Evolutionary conservation across 305 asterid genomes (phyloP).

Genomic region (Fraxinus sp.): DNA sequence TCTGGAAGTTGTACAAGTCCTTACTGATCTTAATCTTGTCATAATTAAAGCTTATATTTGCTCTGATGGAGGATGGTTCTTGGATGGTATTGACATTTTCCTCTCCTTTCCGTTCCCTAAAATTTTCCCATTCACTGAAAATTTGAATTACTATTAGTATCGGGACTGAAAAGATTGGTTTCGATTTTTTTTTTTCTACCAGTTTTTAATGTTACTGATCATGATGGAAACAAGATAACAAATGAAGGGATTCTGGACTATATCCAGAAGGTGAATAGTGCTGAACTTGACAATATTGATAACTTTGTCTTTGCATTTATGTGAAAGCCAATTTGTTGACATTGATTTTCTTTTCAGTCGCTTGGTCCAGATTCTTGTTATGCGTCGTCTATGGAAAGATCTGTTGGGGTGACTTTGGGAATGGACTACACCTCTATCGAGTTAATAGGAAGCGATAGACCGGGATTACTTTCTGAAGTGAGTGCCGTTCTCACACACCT

Average conservation of each 20-base stretch:
- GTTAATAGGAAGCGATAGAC: slow-evolving; percentile 83
- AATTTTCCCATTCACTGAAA: background rate
- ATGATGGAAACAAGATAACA: slow-evolving; percentile 73
- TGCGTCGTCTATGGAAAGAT: slow-evolving; percentile 82
- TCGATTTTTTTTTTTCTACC: background rate
- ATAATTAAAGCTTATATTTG: slow-evolving; percentile 82
- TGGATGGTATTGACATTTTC: slow-evolving; percentile 69
- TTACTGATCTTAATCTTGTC: slow-evolving; percentile 81
- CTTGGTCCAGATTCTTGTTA: slow-evolving; percentile 93
- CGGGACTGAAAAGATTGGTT: background rate
- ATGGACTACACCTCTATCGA: slow-evolving; percentile 79
- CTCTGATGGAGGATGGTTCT: slow-evolving; percentile 99
- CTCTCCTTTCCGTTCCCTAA: background rate
- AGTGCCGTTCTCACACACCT: slow-evolving; percentile 88
- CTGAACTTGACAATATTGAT: slow-evolving; percentile 9
- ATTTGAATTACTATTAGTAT: background rate
- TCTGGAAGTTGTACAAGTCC: slow-evolving; percentile 85
- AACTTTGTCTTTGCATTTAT: slow-evolving; percentile 19
- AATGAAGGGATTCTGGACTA: slow-evolving; percentile 75
- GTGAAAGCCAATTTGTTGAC: slow-evolving; percentile 23
- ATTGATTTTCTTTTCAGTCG: slow-evolving; percentile 53
- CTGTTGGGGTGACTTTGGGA: slow-evolving; percentile 66
- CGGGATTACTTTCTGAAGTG: slow-evolving; percentile 90
- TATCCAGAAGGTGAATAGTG: slow-evolving; percentile 64
- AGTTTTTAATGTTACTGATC: slow-evolving; percentile 93